phyloP scores from a whole-genome alignment of 805 yeast genomes.

The Kuraishia piskuri region DNA sequence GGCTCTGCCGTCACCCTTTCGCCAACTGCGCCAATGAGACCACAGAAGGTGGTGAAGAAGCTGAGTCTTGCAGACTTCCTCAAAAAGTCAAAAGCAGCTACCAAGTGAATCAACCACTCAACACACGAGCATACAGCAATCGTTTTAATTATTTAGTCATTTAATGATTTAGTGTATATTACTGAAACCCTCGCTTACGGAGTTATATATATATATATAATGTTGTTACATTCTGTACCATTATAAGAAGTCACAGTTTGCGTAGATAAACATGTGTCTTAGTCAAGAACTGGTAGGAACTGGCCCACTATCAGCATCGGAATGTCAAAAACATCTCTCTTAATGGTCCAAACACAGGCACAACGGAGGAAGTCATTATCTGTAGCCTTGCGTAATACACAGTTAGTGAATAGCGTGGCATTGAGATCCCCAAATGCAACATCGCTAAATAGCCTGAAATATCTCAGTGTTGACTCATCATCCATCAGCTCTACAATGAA shows the following conservation, averaged over 20 bases:
- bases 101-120: background rate
- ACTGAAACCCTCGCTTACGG: background rate
- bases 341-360: conserved; percentile 80
- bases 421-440: conserved; percentile 63
- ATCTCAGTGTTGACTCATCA: conserved; percentile 63
- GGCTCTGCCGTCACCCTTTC: background rate
- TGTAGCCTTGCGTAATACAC: conserved; percentile 31
- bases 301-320: conserved; percentile 83
- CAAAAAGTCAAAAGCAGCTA: conserved; percentile 28
- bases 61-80: conserved; percentile 64
- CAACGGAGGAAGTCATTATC: conserved; percentile 41
- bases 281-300: conserved; percentile 54
- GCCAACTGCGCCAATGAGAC: conserved; percentile 11
- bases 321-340: conserved; percentile 73
- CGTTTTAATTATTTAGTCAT: background rate
- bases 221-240: background rate
- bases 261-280: background rate
- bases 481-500: conserved; percentile 81
- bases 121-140: background rate
- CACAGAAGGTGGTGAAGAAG: conserved; percentile 39
- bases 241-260: too few species aligned
- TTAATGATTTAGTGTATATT: background rate
- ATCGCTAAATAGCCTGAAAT: conserved; percentile 62
- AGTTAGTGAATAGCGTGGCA: conserved; percentile 41
- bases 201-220: background rate